Evolutionary conservation across 2,329 filamentous ascomycete species (phyloP).

Genomic region (Ophiostoma populinum): DNA sequence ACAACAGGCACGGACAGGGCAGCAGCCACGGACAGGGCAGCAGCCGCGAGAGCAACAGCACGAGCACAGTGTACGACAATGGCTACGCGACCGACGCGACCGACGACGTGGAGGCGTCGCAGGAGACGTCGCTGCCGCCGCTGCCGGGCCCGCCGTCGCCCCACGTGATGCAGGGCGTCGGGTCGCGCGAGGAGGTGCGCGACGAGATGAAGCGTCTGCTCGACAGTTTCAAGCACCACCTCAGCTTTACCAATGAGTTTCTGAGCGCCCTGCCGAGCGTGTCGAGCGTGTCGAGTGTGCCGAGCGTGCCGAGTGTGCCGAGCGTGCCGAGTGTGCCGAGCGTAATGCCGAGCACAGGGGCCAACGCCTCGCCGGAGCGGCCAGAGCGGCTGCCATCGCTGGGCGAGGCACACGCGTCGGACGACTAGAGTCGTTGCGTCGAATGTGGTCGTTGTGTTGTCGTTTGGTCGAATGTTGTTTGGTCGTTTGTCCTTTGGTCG

Average conservation of each 20-base stretch:
- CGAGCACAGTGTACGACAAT: neutral
- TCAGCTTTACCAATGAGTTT: conserved; percentile 17
- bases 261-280: conserved; percentile 8
- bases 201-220: conserved; percentile 24
- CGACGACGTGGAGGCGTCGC: neutral
- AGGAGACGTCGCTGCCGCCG: conserved; percentile 9
- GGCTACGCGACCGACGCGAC: neutral
- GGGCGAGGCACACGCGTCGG: too few species aligned
- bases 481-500: too few species aligned
- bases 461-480: too few species aligned
- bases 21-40: neutral
- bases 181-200: conserved; percentile 17
- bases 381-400: too few species aligned
- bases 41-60: conserved; percentile 1
- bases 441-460: too few species aligned
- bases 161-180: conserved; percentile 27
- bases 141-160: conserved; percentile 22
- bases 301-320: too few species aligned
- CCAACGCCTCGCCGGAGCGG: too few species aligned
- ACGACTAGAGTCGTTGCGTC: too few species aligned
- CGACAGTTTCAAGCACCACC: conserved; percentile 19
- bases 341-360: too few species aligned
- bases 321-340: too few species aligned
- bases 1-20: neutral
- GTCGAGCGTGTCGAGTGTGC: conserved; percentile 15